Evolutionary conservation across 2,329 filamentous ascomycete genomes (phyloP), one percentile per base, ranked within the genome.

Genomic region (Pseudomassariella vexata): DNA sequence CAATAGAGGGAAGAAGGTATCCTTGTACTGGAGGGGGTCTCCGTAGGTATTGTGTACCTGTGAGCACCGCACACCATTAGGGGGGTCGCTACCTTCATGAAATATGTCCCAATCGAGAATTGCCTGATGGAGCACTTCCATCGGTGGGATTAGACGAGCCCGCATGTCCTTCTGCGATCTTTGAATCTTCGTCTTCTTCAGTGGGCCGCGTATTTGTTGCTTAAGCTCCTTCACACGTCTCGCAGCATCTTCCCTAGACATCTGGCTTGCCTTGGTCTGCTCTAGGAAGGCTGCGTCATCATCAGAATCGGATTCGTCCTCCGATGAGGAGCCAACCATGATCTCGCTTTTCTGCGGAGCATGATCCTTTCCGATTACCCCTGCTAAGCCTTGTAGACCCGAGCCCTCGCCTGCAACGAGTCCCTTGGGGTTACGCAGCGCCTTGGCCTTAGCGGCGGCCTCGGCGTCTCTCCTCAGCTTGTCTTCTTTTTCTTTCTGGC

Each of bases 41-140:
- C 67, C 58, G 59, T 95, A 98, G 1, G 76, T 77, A 39, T 85
- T 82, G 5, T 82, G 79, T 9, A 98, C 90, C 33, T 77, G 68
- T 28, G 72, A 77, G 50, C 90, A 94, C 26, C 77, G 70, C 28
- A 80, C 79, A 11, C 77, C 77, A 31, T 76, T 81, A 0, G 92
- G 89, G 5, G 92, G 92, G 37, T 89, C 84, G 49, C 89, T 86
- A 18, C 88, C 87, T 27, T 79, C 67, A 49, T 95, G 85, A 57
- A 95, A 98, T 44, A 94, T 94, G 44, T 98, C 85, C 92, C 92
- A 98, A 35, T 83, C 76, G 3, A 98, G 74, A 30, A 98, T 87
- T 12, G 82, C 82, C 47, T 84, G 81, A 54, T 96, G 92, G 19
- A 98, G 63, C 11, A 77, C 70, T 22, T 87, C 82, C 61, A 98